Conservation (phyloP, 306 rosid species). For the Vigna reflexopilosa region DNA sequence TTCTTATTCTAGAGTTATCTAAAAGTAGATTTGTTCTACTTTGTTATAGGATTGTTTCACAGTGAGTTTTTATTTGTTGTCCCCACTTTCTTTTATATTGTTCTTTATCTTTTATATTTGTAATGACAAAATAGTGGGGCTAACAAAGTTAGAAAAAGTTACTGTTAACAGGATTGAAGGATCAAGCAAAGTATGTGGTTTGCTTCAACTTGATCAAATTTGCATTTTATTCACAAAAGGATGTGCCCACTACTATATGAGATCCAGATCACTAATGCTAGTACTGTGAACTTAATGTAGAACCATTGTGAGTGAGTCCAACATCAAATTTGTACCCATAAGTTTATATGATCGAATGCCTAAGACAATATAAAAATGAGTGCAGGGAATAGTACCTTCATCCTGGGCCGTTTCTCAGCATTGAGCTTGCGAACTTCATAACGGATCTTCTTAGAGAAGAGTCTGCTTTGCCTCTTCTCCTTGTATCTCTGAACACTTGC, state of each 20-base stretch:
- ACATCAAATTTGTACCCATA: not conserved
- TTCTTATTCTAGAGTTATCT: too few species aligned
- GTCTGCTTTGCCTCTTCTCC: constrained; percentile 83
- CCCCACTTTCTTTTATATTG: too few species aligned
- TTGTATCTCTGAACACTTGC: constrained; percentile 92
- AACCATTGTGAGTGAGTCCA: not conserved
- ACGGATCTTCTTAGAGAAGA: constrained; percentile 78
- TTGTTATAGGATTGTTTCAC: too few species aligned
- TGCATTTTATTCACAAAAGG: not conserved
- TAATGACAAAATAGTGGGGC: too few species aligned
- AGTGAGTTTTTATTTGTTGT: too few species aligned
- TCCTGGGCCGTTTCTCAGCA: constrained; percentile 91
- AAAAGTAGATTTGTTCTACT: too few species aligned
- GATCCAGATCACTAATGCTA: too few species aligned
- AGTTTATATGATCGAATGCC: not conserved
- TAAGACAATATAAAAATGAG: not conserved
- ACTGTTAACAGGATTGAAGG: not conserved
- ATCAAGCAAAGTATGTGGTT: not conserved
- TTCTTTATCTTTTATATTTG: too few species aligned
- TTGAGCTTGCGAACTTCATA: constrained; percentile 91
- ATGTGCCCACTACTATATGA: not conserved
- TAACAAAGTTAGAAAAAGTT: not conserved
- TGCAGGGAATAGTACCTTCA: constrained; percentile 65
- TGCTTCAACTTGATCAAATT: not conserved
- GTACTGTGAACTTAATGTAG: not conserved